Conservation (phyloP, 257 asterid genomes). For the Solanum ossicruentum region DNA sequence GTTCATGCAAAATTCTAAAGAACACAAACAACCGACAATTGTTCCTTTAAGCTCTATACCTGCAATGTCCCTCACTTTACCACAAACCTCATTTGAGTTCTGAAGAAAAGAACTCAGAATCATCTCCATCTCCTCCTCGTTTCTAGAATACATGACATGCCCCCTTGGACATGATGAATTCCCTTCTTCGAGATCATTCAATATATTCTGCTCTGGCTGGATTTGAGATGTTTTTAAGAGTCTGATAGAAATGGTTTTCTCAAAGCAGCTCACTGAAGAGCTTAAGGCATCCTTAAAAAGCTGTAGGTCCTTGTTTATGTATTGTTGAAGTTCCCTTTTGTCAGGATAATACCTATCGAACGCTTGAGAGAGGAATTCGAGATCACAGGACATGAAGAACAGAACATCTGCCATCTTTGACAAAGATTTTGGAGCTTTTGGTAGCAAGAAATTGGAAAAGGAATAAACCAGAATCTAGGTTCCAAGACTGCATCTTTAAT, state of each 20-base stretch:
- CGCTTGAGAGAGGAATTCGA: slow-evolving; percentile 15
- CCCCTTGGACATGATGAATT: background rate
- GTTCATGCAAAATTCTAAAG: slow-evolving; percentile 24
- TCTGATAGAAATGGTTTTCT: background rate
- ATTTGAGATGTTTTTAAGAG: slow-evolving; percentile 6
- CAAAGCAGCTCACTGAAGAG: background rate
- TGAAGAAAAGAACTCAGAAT: slow-evolving; percentile 1
- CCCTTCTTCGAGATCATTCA: slow-evolving; percentile 26
- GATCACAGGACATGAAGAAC: slow-evolving; percentile 18
- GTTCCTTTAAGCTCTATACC: background rate
- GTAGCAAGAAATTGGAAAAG: slow-evolving; percentile 36
- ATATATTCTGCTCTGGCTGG: slow-evolving; percentile 1
- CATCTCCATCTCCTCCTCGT: slow-evolving; percentile 5
- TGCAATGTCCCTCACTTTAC: slow-evolving; percentile 7
- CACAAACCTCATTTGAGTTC: background rate
- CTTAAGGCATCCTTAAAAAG: slow-evolving; percentile 13
- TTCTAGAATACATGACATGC: background rate
- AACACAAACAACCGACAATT: slow-evolving; percentile 8
- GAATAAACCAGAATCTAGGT: slow-evolving; percentile 56
- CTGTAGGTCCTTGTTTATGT: slow-evolving; percentile 10
- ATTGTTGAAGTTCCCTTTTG: slow-evolving; percentile 27
- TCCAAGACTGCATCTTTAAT: slow-evolving; percentile 42
- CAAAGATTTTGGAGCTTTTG: slow-evolving; percentile 25
- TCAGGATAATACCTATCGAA: slow-evolving; percentile 2
- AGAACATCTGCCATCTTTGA: slow-evolving; percentile 24